Percentiles rank a stretch among this genome's conserved stretches.
These are phyloP conservation scores for Persicaria tinctoria DNA, from an alignment of 148 eudicot genomes.

Conservation along the genomic window DNA sequence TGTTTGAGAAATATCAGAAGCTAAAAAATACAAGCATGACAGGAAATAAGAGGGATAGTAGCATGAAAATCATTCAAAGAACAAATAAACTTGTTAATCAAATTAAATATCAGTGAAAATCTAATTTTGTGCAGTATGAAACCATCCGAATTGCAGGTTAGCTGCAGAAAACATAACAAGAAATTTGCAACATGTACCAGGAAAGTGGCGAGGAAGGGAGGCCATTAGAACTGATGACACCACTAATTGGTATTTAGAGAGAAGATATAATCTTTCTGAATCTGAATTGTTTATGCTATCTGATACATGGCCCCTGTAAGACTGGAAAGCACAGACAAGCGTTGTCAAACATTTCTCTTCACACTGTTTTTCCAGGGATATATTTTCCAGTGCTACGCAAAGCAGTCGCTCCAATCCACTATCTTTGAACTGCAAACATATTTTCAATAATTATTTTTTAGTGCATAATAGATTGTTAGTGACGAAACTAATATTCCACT, in stretches of 20 bases:
- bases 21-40: background rate
- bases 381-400: conserved; percentile 69
- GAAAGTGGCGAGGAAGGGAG: conserved; percentile 78
- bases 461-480: background rate
- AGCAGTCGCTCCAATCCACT: conserved; percentile 50
- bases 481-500: background rate
- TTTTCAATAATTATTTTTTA: background rate
- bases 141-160: background rate
- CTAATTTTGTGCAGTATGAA: background rate
- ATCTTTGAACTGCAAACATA: conserved; percentile 43
- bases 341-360: conserved; percentile 66
- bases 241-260: conserved; percentile 63
- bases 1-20: conserved; percentile 1
- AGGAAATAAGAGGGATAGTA: background rate
- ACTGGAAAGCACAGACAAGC: conserved; percentile 52
- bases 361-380: conserved; percentile 56
- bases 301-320: conserved; percentile 27
- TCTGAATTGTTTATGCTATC: conserved; percentile 28
- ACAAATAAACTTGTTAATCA: background rate
- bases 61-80: background rate
- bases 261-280: conserved; percentile 33
- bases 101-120: background rate
- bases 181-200: conserved; percentile 40
- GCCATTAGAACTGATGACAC: conserved; percentile 85
- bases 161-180: background rate